Evolutionary conservation across 2,329 filamentous ascomycete genomes (phyloP), one percentile per base, ranked within the genome.

Genomic region (Cercospora sesami): DNA sequence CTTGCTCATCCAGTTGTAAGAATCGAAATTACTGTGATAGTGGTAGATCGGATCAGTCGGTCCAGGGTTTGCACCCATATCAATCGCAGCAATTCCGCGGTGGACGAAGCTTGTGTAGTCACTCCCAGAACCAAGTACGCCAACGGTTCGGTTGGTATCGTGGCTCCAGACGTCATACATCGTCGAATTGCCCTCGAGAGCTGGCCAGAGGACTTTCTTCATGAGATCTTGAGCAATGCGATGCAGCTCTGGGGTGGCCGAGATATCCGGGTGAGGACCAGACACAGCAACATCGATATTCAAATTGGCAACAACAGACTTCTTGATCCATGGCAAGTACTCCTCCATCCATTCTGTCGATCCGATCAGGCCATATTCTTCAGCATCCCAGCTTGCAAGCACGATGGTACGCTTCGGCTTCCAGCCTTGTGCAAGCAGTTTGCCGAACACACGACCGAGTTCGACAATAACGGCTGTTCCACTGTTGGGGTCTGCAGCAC

Each of bases 161-260:
- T 76, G 42, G 2, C 51, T n/a, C 82, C 82, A 84, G 26, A 81
- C 78, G 63, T 84, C 82, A 73, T 82, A 82, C 69, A 84, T 73
- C 3, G 82, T 83, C 18, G 78, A 75, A 63, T 80, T 77, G 5
- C 76, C 76, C 16, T 51, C 21, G 10, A 51, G 45, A 51, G 73
- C 68, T 77, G 81, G 5, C 80, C 75, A 4, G 3, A 83, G 85
- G 3, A 93, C 86, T 14, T 86, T 78, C 18, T 82, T 80, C 0
- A 89, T 87, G 14, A 87, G 86, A 36, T 91, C 86, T 70, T 89
- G 85, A 45, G 94, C 83, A 6, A 92, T 83, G 65, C 87, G 85
- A 78, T 93, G 88, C 21, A 96, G 82, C 3, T 95, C 82, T 0
- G 92, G 92, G 7, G 91, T 91, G 0, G 91, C 91, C 0, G 86